Evolutionary conservation across 306 rosid genomes (phyloP).

Genomic region (Lablab purpureus): DNA sequence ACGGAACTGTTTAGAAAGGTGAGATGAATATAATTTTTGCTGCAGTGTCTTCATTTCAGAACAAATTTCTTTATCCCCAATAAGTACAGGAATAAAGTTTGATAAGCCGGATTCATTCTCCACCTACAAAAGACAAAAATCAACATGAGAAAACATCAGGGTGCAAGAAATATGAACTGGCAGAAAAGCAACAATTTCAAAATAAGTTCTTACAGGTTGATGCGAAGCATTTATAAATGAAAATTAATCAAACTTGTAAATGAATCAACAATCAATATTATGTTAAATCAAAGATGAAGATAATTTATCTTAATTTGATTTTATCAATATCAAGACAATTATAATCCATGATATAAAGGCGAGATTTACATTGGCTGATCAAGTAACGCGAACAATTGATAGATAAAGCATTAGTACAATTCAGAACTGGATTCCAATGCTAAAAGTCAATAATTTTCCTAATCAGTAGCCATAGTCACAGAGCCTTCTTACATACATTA

Average conservation of each 20-base stretch:
- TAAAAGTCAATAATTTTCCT: neutral
- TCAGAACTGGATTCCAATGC: conserved; percentile 10
- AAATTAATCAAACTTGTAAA: neutral
- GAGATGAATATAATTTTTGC: conserved; percentile 60
- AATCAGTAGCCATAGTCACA: neutral
- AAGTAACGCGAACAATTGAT: neutral
- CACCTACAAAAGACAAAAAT: conserved; percentile 62
- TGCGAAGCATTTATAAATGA: conserved; percentile 33
- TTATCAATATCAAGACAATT: neutral
- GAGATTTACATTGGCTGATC: neutral
- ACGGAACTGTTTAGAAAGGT: conserved; percentile 52
- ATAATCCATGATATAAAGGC: neutral
- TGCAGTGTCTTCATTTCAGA: conserved; percentile 73
- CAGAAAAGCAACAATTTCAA: conserved; percentile 1
- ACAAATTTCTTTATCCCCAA: conserved; percentile 84
- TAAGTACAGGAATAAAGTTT: conserved; percentile 84
- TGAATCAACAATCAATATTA: conserved; percentile 22
- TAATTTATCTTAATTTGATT: conserved; percentile 34
- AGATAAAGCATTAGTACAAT: conserved; percentile 29
- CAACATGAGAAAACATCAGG: conserved; percentile 21
- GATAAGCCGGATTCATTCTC: conserved; percentile 97
- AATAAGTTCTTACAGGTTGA: neutral
- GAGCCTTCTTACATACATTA: conserved; percentile 11
- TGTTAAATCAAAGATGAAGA: conserved; percentile 33
- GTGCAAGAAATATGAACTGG: conserved; percentile 1